These are phyloP conservation scores for Citrus australasica DNA, from an alignment of 345 rosid genomes.

Conservation along the genomic window DNA sequence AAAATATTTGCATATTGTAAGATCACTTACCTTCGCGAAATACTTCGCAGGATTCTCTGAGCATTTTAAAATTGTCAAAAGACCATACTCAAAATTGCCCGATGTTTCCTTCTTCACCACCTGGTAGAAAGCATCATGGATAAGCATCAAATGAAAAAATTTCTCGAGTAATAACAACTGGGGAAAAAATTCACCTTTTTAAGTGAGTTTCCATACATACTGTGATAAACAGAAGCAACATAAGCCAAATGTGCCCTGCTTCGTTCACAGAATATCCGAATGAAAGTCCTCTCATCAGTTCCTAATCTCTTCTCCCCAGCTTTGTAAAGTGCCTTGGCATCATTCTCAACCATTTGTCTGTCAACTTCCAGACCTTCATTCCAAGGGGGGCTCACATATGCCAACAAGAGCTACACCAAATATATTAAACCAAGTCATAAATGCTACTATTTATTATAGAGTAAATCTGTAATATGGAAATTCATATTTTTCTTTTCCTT, in stretches of 20 bases:
- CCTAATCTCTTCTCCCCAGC: slow-evolving; percentile 68
- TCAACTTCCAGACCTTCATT: slow-evolving; percentile 55
- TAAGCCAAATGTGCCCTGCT: slow-evolving; percentile 63
- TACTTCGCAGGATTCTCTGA: slow-evolving; percentile 51
- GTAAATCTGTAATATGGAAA: too few species aligned
- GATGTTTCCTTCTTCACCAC: slow-evolving; percentile 66
- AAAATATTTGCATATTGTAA: neutral
- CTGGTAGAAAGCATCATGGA: slow-evolving; percentile 24
- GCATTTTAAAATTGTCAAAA: slow-evolving; percentile 48
- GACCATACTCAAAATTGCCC: slow-evolving; percentile 48
- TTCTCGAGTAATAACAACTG: neutral
- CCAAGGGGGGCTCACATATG: slow-evolving; percentile 41
- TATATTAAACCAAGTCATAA: slow-evolving; percentile 2
- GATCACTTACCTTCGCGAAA: slow-evolving; percentile 50
- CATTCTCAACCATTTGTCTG: slow-evolving; percentile 31
- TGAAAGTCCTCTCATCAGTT: slow-evolving; percentile 70
- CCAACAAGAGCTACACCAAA: slow-evolving; percentile 51
- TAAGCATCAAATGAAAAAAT: neutral
- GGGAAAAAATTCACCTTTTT: slow-evolving; percentile 42
- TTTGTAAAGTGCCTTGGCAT: slow-evolving; percentile 57
- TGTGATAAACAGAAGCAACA: slow-evolving; percentile 36
- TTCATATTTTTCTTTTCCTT: neutral
- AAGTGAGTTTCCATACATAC: slow-evolving; percentile 44
- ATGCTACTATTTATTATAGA: neutral
- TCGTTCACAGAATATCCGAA: slow-evolving; percentile 48